These are phyloP conservation scores for Xylaria cubensis DNA, from an alignment of 495 filamentous ascomycete species.

Conservation along the genomic window DNA sequence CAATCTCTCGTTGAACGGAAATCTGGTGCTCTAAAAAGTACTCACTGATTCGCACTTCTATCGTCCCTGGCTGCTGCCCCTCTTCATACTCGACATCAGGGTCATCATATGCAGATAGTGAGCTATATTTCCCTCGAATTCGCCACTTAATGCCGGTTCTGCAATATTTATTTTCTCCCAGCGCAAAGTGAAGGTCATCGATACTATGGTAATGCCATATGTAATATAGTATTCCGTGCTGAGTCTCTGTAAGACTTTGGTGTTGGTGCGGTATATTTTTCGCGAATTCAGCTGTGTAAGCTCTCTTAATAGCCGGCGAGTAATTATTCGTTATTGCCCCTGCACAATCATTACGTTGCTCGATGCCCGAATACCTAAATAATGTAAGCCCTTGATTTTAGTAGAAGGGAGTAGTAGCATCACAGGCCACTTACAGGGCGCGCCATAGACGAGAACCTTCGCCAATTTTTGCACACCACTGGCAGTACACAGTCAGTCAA, in stretches of 20 bases:
- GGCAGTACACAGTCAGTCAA: neutral
- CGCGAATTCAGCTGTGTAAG: neutral
- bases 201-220: constrained; percentile 30
- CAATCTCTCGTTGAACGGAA: neutral
- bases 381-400: neutral
- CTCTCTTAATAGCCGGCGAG: neutral
- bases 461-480: constrained; percentile 1
- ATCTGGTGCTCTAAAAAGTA: neutral
- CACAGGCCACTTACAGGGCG: constrained; percentile 3
- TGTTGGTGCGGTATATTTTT: neutral
- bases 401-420: neutral
- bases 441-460: neutral
- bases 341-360: neutral
- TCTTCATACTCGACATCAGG: no score
- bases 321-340: neutral
- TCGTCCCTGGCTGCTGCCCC: constrained; percentile 22
- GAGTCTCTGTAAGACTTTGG: no score
- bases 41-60: constrained; percentile 32
- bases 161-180: neutral
- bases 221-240: neutral
- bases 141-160: neutral
- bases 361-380: neutral
- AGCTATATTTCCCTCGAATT: constrained; percentile 8
- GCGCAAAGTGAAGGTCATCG: neutral
- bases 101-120: constrained; percentile 5